Base-by-base conservation (phyloP, 495 filamentous ascomycete genomes). In the Geoglossum glabrum region DNA sequence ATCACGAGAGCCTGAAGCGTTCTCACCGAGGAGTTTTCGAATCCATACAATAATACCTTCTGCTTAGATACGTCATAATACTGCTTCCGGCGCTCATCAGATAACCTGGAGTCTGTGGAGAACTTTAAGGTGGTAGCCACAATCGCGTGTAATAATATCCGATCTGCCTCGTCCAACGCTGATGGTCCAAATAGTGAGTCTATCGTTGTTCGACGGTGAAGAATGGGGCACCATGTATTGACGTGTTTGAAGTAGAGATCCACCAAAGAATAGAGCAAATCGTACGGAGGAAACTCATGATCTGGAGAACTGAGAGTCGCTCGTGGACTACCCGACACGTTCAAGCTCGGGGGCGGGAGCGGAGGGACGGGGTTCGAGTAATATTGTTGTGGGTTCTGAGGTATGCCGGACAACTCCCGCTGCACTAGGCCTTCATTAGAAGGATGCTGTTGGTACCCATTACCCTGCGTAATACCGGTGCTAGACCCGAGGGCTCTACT, bases 171-270 rank as follows among this genome's bases (percentile, higher is more conserved):
- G 21, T 88, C 83, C 4, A 89, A 72, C 15, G 81, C 76, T 0
- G 83, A 80, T 5, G 82, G 71, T 0, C 84, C 84, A 63, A 94
- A 94, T n/a, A 94, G 75, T 7, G 82, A 78, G 63, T 93, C 85
- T 8, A 93, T 67, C 0, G 85, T 89, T 0, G 83, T 79, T 61
- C 83, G 79, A 2, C 86, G 79, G 67, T 94, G 86, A 19, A 95
- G 72, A 23, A 95, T 90, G 0, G 88, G 88, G 69, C 86, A 93
- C 83, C 86, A 93, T 0, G 86, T 84, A 65, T 93, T 90, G 65
- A 95, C 79, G 61, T 92, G 85, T 62, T 90, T 85, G 67, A 95
- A 95, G 67, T 90, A 95, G 1, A 93, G 72, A 64, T 93, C 86
- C 7, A 85, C 83, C 26, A 94, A 70, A 1, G 83, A 80, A 61